Percentiles rank a stretch among this genome's conserved stretches.
phyloP scores from a whole-genome alignment of 192 early-diverging fungal species.

The Mortierella antarctica region DNA sequence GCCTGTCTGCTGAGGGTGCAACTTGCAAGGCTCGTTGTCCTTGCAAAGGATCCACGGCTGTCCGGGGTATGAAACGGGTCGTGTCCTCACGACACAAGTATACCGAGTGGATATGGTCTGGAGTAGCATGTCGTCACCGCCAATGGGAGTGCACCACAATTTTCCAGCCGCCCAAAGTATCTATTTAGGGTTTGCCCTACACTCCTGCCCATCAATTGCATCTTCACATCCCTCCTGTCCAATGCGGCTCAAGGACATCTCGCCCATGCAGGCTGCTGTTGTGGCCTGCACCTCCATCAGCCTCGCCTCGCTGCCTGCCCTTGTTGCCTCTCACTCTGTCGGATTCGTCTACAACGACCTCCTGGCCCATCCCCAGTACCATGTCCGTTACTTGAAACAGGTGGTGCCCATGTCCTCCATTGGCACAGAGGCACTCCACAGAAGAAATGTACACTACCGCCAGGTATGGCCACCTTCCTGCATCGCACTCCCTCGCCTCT shows the following conservation, averaged over 20 bases:
- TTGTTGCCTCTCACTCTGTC: slow-evolving; percentile 6
- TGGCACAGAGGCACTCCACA: slow-evolving; percentile 9
- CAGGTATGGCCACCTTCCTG: background rate
- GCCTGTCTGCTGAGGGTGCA: too few relatives aligned
- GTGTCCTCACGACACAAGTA: too few relatives aligned
- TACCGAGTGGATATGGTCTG: too few relatives aligned
- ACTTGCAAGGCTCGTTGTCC: too few relatives aligned
- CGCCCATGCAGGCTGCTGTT: slow-evolving; percentile 15
- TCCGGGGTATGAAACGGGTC: too few relatives aligned
- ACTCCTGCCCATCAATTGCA: background rate
- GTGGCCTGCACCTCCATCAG: slow-evolving; percentile 9
- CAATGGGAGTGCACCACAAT: too few relatives aligned
- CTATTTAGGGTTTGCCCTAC: background rate
- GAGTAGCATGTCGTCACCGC: too few relatives aligned
- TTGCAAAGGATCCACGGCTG: too few relatives aligned
- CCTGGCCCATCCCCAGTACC: slow-evolving; percentile 60
- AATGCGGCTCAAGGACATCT: slow-evolving; percentile 22
- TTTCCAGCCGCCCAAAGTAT: too few relatives aligned
- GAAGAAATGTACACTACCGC: slow-evolving; percentile 12
- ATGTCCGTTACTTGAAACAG: slow-evolving; percentile 46
- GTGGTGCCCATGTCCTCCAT: slow-evolving; percentile 49
- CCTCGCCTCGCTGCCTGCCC: background rate
- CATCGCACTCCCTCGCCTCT: too few relatives aligned
- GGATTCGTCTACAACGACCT: slow-evolving; percentile 59
- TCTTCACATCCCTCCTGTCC: background rate